A percentile compares a stretch with the other conserved stretches of the same genome.
These are phyloP conservation scores for Hyaloscypha hepaticicola DNA, from an alignment of 495 filamentous ascomycete genomes.

Conservation along the genomic window DNA sequence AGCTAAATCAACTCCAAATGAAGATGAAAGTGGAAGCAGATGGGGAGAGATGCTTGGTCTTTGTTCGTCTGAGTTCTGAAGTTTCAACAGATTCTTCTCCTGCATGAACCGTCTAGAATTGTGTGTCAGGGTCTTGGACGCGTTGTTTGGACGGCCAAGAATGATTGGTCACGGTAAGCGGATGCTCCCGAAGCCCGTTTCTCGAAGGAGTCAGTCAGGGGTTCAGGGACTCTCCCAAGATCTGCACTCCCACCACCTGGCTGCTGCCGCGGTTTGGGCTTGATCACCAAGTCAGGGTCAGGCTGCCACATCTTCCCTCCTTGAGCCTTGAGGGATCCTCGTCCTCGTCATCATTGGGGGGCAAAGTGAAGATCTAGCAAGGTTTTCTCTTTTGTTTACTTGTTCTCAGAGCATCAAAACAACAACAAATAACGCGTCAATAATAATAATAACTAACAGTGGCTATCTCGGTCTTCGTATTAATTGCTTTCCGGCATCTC, in stretches of 20 bases:
- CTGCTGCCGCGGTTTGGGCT: not conserved
- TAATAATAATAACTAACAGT: not conserved
- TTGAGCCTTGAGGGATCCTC: not conserved
- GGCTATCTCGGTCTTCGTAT: conserved; percentile 12
- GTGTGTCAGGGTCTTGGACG: not conserved
- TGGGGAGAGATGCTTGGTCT: not conserved
- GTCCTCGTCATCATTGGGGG: not conserved
- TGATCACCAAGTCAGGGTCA: not conserved
- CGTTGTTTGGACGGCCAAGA: no score
- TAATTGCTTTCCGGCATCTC: conserved; percentile 11
- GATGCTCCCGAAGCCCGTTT: not conserved
- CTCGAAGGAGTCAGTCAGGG: not conserved
- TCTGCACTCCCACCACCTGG: not conserved
- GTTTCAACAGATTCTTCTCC: not conserved
- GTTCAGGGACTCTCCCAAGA: not conserved
- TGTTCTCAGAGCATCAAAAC: not conserved
- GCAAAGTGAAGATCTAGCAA: no score
- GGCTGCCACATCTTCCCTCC: not conserved
- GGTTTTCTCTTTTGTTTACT: not conserved
- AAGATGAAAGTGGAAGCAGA: not conserved
- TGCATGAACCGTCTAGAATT: not conserved
- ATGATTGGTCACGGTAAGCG: no score
- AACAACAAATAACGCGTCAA: conserved; percentile 1
- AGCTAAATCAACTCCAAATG: not conserved
- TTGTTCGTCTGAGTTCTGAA: not conserved